phyloP scores from a whole-genome alignment of 2,329 filamentous ascomycete genomes.

The Fusarium chuoi region DNA sequence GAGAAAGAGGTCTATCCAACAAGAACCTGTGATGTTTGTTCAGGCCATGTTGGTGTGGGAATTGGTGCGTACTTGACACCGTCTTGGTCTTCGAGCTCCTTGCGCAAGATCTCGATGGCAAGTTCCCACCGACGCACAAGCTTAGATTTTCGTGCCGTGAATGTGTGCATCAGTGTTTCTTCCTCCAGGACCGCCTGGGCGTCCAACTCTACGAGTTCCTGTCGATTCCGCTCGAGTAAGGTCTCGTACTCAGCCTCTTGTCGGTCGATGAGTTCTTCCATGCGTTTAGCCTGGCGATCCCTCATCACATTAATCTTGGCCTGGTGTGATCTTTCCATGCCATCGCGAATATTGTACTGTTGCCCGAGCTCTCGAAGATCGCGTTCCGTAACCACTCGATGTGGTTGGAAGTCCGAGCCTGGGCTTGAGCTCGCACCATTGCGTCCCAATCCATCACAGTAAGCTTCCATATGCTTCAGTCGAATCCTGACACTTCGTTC shows the following conservation, averaged over 20 bases:
- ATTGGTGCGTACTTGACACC: slow-evolving; percentile 55
- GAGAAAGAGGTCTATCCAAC: no score
- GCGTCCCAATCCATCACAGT: slow-evolving; percentile 66
- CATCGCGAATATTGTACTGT: slow-evolving; percentile 69
- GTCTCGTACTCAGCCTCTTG: slow-evolving; percentile 64
- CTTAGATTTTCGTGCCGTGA: slow-evolving; percentile 56
- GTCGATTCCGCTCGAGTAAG: slow-evolving; percentile 57
- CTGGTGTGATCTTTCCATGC: slow-evolving; percentile 68
- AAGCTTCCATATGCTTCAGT: slow-evolving; percentile 74
- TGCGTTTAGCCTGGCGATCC: slow-evolving; percentile 70
- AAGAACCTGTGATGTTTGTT: slow-evolving; percentile 10
- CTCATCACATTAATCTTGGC: slow-evolving; percentile 72
- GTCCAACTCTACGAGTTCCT: slow-evolving; percentile 61
- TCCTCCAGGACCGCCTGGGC: slow-evolving; percentile 61
- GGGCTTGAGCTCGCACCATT: slow-evolving; percentile 45
- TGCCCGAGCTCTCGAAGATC: slow-evolving; percentile 68
- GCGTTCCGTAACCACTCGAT: slow-evolving; percentile 66
- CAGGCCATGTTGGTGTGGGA: slow-evolving; percentile 49
- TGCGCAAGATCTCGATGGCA: slow-evolving; percentile 62
- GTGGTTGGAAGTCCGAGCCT: slow-evolving; percentile 49
- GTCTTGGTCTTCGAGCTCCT: slow-evolving; percentile 60
- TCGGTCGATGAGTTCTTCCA: slow-evolving; percentile 67
- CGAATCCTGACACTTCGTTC: slow-evolving; percentile 67
- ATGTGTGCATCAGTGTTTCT: slow-evolving; percentile 57
- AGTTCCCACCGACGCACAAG: slow-evolving; percentile 64